Percentiles rank a stretch among this genome's conserved stretches.
phyloP scores from a whole-genome alignment of 257 asterid species.

The Primulina huaijiensis region DNA sequence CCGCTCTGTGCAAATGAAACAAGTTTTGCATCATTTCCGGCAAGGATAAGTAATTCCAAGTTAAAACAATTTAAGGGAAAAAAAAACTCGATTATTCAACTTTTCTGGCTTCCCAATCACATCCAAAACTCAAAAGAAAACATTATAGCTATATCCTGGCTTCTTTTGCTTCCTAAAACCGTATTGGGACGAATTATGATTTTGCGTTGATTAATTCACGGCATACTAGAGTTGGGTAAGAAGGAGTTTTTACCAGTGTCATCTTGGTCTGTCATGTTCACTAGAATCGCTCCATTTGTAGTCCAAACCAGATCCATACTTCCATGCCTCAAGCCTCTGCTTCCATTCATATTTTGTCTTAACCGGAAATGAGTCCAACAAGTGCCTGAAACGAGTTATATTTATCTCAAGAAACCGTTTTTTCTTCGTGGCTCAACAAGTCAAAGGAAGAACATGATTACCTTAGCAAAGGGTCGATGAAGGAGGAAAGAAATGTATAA shows the following conservation, averaged over 20 bases:
- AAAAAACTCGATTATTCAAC: no score
- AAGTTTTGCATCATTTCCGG: no score
- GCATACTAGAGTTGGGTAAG: no score
- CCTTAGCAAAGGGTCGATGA: conserved; percentile 70
- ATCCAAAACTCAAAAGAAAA: no score
- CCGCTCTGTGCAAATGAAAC: no score
- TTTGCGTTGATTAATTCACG: no score
- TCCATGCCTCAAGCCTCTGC: conserved; percentile 86
- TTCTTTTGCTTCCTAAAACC: no score
- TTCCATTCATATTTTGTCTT: conserved; percentile 66
- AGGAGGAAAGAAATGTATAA: conserved; percentile 74
- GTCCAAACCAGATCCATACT: conserved; percentile 95
- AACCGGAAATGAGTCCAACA: conserved; percentile 48
- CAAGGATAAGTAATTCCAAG: no score
- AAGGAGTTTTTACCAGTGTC: background rate
- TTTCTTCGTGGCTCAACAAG: background rate
- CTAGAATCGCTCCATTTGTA: conserved; percentile 40
- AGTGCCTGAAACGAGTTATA: conserved; percentile 45
- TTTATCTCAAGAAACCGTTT: background rate
- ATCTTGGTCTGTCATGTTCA: background rate
- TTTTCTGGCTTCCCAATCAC: no score
- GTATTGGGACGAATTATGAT: no score
- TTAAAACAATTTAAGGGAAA: no score
- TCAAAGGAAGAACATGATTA: conserved; percentile 23
- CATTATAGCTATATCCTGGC: no score